Evolutionary conservation across 495 filamentous ascomycete species (phyloP).

Genomic region (Corynascus novoguineensis): DNA sequence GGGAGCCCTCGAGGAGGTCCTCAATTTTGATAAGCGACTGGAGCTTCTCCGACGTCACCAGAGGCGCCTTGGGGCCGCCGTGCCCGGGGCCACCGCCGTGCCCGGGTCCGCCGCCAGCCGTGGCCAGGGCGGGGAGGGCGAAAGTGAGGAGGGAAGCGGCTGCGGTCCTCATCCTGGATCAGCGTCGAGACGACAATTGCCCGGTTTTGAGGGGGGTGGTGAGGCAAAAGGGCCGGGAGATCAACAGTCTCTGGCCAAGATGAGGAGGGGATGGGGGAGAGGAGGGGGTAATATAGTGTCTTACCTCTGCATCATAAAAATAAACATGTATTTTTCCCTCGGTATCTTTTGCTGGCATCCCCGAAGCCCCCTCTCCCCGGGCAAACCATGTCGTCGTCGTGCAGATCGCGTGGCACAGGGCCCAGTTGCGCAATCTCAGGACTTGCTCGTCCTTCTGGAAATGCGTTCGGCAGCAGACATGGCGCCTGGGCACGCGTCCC

Average conservation of each 20-base stretch:
- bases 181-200: not conserved
- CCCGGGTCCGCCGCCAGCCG: slow-evolving; percentile 3
- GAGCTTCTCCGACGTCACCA: slow-evolving; percentile 22
- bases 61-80: slow-evolving; percentile 3
- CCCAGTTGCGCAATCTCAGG: not conserved
- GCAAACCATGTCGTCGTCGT: not conserved
- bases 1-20: slow-evolving; percentile 39
- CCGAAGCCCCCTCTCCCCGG: not conserved
- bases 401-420: not conserved
- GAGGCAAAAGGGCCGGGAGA: not conserved
- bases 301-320: too few species aligned
- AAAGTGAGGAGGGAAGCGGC: slow-evolving; percentile 10
- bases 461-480: not conserved
- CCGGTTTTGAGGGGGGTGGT: not conserved
- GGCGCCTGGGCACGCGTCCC: slow-evolving; percentile 8
- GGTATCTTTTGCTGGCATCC: not conserved
- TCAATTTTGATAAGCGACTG: slow-evolving; percentile 36
- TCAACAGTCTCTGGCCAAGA: not conserved
- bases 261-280: too few species aligned
- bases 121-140: slow-evolving; percentile 8
- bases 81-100: not conserved
- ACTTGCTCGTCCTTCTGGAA: slow-evolving; percentile 1
- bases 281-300: too few species aligned
- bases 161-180: slow-evolving; percentile 14
- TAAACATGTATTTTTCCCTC: not conserved